These are phyloP conservation scores for Quercus lobata DNA, from an alignment of 331 rosid species.

Conservation along the genomic window DNA sequence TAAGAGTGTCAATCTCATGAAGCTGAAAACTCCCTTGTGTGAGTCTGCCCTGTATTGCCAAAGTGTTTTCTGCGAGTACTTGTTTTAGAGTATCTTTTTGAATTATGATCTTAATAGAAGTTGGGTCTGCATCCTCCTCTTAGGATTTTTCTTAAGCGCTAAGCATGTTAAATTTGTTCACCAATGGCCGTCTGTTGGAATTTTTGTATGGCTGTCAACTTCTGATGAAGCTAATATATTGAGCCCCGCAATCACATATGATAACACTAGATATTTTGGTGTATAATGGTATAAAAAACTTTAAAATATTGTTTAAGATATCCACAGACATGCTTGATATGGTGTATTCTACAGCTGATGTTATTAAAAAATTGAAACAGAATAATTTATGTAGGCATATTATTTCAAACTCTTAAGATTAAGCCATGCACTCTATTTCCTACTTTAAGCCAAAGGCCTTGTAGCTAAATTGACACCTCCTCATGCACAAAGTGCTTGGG, in stretches of 20 bases:
- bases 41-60: background rate
- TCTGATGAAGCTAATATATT: background rate
- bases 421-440: background rate
- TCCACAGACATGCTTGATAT: background rate
- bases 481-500: no score
- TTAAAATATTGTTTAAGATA: background rate
- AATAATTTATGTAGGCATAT: background rate
- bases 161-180: background rate
- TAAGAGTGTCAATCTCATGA: background rate
- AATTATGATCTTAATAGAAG: background rate
- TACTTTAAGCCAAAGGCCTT: background rate
- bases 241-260: background rate
- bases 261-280: background rate
- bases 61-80: background rate
- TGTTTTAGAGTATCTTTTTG: background rate
- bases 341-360: background rate
- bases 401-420: background rate
- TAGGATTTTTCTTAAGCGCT: background rate
- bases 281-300: no score
- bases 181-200: background rate
- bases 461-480: no score
- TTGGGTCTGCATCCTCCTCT: background rate
- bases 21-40: background rate
- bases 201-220: background rate
- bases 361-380: background rate